Evolutionary conservation across 1,139 yeast species (phyloP).

Genomic region (Neolecta irregularis): DNA sequence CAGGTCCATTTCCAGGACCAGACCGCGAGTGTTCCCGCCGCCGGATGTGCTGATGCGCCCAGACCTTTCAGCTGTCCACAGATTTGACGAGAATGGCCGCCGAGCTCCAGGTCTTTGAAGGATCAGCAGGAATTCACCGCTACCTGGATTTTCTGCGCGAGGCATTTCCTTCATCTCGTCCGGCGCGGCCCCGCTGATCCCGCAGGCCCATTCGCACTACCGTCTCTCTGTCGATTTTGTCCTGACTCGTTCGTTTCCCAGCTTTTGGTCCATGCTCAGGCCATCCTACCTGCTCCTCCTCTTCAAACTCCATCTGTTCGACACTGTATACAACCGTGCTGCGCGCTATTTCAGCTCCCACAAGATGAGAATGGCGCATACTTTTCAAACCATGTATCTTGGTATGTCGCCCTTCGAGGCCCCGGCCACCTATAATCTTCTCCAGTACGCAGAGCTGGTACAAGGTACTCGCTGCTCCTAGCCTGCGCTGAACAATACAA

Average conservation of each 20-base stretch:
- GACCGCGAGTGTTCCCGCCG: too few relatives aligned
- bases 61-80: constrained; percentile 7
- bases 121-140: constrained; percentile 8
- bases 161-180: too few relatives aligned
- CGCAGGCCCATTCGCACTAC: constrained; percentile 9
- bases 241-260: constrained; percentile 9
- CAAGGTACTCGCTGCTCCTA: too few relatives aligned
- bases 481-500: too few relatives aligned
- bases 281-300: constrained; percentile 6
- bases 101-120: constrained; percentile 11
- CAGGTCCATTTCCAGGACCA: constrained; percentile 11
- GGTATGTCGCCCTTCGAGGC: constrained; percentile 12
- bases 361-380: constrained; percentile 8
- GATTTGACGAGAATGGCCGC: constrained; percentile 11
- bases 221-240: constrained; percentile 9
- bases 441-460: constrained; percentile 11
- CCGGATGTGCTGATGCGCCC: too few relatives aligned
- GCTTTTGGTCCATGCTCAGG: constrained; percentile 8
- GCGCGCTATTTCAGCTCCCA: constrained; percentile 10
- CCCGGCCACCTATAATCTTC: constrained; percentile 11
- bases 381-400: constrained; percentile 11
- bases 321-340: constrained; percentile 9
- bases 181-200: not conserved
- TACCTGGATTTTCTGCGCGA: constrained; percentile 10
- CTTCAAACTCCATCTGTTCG: constrained; percentile 7